Conservation (phyloP, 768 basidiomycete species). For the Phaeotremella fagi region DNA sequence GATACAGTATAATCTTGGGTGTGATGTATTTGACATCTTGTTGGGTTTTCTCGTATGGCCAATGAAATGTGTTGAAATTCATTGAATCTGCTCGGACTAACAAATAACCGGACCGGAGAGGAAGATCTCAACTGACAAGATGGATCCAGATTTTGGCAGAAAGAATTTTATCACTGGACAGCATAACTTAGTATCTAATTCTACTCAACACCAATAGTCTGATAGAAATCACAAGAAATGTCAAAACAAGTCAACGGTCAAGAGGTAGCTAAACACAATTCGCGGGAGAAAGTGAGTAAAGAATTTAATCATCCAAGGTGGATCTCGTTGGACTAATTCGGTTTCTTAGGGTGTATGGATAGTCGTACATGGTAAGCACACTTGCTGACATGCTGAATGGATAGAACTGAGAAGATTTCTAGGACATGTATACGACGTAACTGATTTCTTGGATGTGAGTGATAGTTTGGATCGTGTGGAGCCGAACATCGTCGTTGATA, state of each 20-base stretch:
- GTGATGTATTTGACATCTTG: no score
- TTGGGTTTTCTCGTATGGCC: no score
- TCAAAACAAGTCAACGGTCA: constrained; percentile 37
- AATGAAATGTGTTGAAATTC: no score
- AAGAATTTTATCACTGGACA: no score
- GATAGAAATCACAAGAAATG: constrained; percentile 12
- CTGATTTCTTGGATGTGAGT: constrained; percentile 47
- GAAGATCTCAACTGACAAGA: no score
- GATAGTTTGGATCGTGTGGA: no score
- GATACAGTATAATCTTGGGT: no score
- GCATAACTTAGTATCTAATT: no score
- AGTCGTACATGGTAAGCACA: constrained; percentile 40
- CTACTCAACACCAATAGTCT: neutral
- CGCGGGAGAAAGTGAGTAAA: constrained; percentile 50
- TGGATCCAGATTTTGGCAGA: no score
- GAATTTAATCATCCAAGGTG: no score
- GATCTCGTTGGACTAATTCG: no score
- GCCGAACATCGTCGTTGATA: neutral
- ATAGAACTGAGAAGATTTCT: neutral
- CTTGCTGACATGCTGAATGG: neutral
- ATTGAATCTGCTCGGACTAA: no score
- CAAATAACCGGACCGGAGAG: neutral
- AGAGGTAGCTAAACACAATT: constrained; percentile 51
- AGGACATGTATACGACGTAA: constrained; percentile 48
- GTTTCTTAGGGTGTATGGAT: constrained; percentile 41